phyloP scores from a whole-genome alignment of 1,139 yeast genomes.

The Candida labiduridarum region DNA sequence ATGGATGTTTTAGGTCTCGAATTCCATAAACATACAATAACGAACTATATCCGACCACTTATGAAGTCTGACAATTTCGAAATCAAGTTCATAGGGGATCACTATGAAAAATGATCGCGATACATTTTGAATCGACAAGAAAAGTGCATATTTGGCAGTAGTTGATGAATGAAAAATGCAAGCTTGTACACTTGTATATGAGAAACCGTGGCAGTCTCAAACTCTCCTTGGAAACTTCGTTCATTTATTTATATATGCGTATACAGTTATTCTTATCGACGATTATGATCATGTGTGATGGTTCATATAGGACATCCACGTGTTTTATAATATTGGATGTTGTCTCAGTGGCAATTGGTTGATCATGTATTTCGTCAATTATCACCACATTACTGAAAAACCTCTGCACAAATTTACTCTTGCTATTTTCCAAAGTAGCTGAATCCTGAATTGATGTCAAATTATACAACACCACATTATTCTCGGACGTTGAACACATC shows the following conservation, averaged over 20 bases:
- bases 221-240: neutral
- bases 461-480: constrained; percentile 38
- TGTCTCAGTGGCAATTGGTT: neutral
- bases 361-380: constrained; percentile 12
- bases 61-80: no score
- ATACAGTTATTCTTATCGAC: constrained; percentile 67
- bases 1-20: no score
- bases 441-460: constrained; percentile 28
- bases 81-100: no score
- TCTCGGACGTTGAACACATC: constrained; percentile 31
- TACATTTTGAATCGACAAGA: no score
- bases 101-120: no score
- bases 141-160: no score
- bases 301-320: constrained; percentile 46
- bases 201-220: no score
- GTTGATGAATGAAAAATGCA: no score
- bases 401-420: constrained; percentile 16
- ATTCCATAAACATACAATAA: no score
- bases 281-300: constrained; percentile 63
- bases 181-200: no score
- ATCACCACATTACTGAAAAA: constrained; percentile 12
- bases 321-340: constrained; percentile 49
- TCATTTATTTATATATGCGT: constrained; percentile 50
- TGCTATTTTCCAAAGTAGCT: constrained; percentile 18
- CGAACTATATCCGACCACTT: no score